These are phyloP conservation scores for Trametes villosa DNA, from an alignment of 768 basidiomycete genomes.

Conservation along the genomic window DNA sequence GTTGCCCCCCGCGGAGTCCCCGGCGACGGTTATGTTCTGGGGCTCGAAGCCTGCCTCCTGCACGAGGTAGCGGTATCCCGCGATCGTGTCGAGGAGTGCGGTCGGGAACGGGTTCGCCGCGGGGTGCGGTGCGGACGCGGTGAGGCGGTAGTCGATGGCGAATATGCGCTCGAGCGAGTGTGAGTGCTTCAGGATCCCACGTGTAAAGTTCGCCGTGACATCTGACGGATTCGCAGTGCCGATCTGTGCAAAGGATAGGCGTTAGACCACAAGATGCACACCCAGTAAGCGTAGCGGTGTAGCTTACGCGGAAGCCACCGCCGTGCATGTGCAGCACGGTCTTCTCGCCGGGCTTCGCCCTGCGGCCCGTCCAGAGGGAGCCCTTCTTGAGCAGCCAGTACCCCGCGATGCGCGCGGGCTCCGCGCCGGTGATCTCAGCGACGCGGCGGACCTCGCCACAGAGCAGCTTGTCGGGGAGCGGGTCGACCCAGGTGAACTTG, in stretches of 20 bases:
- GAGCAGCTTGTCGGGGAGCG: slow-evolving; percentile 21
- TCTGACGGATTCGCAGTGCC: slow-evolving; percentile 63
- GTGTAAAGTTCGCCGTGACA: slow-evolving; percentile 47
- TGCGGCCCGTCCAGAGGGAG: slow-evolving; percentile 33
- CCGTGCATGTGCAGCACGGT: slow-evolving; percentile 68
- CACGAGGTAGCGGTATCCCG: slow-evolving; percentile 75
- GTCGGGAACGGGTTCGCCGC: slow-evolving; percentile 69
- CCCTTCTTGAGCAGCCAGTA: slow-evolving; percentile 31
- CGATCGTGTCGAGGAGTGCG: slow-evolving; percentile 72
- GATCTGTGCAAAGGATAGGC: slow-evolving; percentile 18
- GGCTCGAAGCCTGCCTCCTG: slow-evolving; percentile 59
- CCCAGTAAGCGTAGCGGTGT: not conserved
- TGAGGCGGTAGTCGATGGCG: slow-evolving; percentile 72
- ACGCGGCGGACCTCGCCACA: slow-evolving; percentile 26
- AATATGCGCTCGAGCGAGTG: slow-evolving; percentile 53
- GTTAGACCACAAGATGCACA: not conserved
- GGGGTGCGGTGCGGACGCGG: slow-evolving; percentile 46
- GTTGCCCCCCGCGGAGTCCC: slow-evolving; percentile 82
- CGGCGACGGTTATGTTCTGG: slow-evolving; percentile 63
- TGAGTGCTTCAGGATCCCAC: slow-evolving; percentile 51
- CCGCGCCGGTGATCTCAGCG: slow-evolving; percentile 18
- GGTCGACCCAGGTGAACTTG: slow-evolving; percentile 21
- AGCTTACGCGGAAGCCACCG: slow-evolving; percentile 48
- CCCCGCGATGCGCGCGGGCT: slow-evolving; percentile 23
- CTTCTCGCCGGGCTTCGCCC: slow-evolving; percentile 54